Percentiles rank a stretch among this genome's conserved stretches.
phyloP scores from a whole-genome alignment of 164 flowering plant species.

The Echeveria elegans region DNA sequence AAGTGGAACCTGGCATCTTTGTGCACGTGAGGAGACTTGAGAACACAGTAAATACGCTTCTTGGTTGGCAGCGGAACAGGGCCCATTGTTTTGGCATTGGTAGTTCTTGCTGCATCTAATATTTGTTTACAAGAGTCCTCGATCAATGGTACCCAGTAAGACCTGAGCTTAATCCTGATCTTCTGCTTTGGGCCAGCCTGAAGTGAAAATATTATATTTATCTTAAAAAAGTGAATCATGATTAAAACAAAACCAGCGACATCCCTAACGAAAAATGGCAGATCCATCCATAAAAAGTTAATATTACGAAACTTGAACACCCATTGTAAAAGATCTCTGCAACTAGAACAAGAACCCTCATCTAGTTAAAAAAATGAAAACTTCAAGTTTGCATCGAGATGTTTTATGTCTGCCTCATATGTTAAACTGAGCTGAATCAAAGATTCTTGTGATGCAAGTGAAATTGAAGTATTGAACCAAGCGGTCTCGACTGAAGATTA shows the following conservation, averaged over 20 bases:
- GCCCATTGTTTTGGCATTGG: slow-evolving; percentile 93
- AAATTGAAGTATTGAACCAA: too few relatives aligned
- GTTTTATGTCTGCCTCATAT: too few relatives aligned
- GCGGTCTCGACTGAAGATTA: neutral
- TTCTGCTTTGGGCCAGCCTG: slow-evolving; percentile 93
- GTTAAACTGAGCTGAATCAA: neutral
- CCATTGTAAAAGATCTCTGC: neutral
- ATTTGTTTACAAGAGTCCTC: slow-evolving; percentile 97
- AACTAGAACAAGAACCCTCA: too few relatives aligned
- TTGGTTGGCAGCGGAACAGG: slow-evolving; percentile 94
- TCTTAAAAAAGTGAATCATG: neutral
- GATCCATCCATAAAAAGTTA: neutral
- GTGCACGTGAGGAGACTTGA: slow-evolving; percentile 92
- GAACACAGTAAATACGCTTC: slow-evolving; percentile 77
- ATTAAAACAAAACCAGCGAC: neutral
- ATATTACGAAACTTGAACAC: too few relatives aligned
- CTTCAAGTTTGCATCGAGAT: too few relatives aligned
- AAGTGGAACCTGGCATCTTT: slow-evolving; percentile 95
- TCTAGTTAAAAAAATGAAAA: too few relatives aligned
- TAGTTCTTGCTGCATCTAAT: slow-evolving; percentile 80
- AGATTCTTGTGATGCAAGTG: neutral
- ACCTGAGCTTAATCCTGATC: slow-evolving; percentile 84
- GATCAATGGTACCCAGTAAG: slow-evolving; percentile 79
- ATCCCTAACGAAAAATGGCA: neutral
- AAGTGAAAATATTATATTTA: slow-evolving; percentile 13